Percentiles rank a stretch among this genome's conserved stretches.
Evolutionary conservation across 306 rosid species (phyloP).

Genomic region (Clitoria ternatea): DNA sequence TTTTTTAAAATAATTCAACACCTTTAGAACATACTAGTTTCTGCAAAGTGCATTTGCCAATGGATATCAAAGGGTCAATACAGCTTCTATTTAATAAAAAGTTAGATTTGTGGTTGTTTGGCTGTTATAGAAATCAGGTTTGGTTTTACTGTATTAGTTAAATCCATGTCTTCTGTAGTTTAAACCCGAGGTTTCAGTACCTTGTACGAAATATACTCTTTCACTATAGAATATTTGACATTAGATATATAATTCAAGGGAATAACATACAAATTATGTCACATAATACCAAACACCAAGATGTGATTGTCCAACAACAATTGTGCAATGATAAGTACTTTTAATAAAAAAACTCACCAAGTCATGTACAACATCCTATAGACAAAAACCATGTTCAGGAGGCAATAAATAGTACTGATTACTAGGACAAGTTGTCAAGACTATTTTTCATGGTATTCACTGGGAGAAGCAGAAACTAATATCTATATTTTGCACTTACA

Average conservation of each 20-base stretch:
- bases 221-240: background rate
- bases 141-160: background rate
- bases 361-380: background rate
- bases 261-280: background rate
- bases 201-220: background rate
- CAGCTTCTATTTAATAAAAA: background rate
- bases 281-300: background rate
- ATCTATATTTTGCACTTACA: conserved; percentile 39
- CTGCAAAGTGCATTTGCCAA: background rate
- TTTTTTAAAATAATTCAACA: background rate
- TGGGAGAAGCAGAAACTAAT: background rate
- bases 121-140: background rate
- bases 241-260: background rate
- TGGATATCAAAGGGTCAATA: background rate
- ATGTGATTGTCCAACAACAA: background rate
- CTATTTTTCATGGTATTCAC: background rate
- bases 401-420: background rate
- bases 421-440: background rate
- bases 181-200: background rate
- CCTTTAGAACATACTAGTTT: background rate
- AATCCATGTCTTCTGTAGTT: background rate
- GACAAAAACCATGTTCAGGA: background rate
- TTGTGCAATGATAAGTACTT: background rate
- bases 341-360: background rate
- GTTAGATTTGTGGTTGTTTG: background rate